A percentile compares a stretch with the other conserved stretches of the same genome.
phyloP scores from a whole-genome alignment of 2,329 filamentous ascomycete species.

The Zarea fungicola region DNA sequence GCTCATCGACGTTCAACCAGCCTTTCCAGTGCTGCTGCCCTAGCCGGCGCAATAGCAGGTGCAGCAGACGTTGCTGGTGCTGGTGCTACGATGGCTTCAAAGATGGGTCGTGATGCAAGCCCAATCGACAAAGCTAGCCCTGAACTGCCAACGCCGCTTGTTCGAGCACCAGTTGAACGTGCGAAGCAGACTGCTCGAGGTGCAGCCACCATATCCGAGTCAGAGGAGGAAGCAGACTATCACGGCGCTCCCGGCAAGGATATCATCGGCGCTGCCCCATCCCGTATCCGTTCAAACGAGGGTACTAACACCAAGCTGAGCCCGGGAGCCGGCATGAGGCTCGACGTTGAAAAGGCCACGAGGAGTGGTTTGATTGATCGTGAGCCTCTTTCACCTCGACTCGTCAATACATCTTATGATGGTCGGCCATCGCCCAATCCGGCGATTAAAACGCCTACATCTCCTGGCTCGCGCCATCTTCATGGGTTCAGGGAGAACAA shows the following conservation, averaged over 20 bases:
- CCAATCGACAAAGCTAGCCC: slow-evolving; percentile 30
- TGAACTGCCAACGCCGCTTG: no score
- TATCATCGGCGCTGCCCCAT: background rate
- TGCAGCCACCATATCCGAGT: slow-evolving; percentile 36
- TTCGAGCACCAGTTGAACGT: slow-evolving; percentile 14
- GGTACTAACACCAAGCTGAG: background rate
- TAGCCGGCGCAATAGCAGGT: slow-evolving; percentile 19
- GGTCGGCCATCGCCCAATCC: slow-evolving; percentile 8
- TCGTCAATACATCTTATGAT: slow-evolving; percentile 12
- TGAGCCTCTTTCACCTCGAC: slow-evolving; percentile 8
- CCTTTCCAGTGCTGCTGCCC: slow-evolving; percentile 35
- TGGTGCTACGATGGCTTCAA: background rate
- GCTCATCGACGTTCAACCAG: slow-evolving; percentile 39
- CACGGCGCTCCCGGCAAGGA: slow-evolving; percentile 12
- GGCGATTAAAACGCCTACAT: slow-evolving; percentile 1
- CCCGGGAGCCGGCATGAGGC: slow-evolving; percentile 1
- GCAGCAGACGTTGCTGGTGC: slow-evolving; percentile 11
- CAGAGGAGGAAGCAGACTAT: slow-evolving; percentile 32
- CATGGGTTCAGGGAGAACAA: slow-evolving; percentile 6
- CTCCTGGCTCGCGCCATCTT: background rate
- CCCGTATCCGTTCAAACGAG: background rate
- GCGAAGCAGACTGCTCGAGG: slow-evolving; percentile 10
- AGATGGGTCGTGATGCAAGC: slow-evolving; percentile 31
- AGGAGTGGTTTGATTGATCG: background rate
- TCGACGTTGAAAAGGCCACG: slow-evolving; percentile 9